phyloP scores from a whole-genome alignment of 1,284 basidiomycete genomes.

The Microbotryomycetes sp. region DNA sequence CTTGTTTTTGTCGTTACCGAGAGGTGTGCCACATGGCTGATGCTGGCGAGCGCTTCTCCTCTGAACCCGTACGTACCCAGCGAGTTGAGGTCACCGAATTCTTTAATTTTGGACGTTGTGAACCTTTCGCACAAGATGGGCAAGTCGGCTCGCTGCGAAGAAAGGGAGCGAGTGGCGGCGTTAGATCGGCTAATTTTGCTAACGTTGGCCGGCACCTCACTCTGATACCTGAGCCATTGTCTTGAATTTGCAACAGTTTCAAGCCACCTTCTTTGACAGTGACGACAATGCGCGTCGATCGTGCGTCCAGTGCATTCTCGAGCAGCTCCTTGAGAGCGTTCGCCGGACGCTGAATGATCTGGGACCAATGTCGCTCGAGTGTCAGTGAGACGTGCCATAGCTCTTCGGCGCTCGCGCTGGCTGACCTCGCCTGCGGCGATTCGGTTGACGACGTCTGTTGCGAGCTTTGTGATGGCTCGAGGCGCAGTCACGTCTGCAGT shows the following conservation, averaged over 20 bases:
- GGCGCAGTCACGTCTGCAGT: not conserved
- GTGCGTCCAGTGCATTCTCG: slow-evolving; percentile 91
- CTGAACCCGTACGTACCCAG: slow-evolving; percentile 93
- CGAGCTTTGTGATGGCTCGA: slow-evolving; percentile 43
- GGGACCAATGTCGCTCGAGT: no score
- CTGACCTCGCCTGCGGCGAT: slow-evolving; percentile 56
- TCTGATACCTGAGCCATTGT: slow-evolving; percentile 90
- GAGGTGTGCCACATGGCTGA: slow-evolving; percentile 88
- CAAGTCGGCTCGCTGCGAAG: slow-evolving; percentile 60
- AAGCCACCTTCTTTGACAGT: slow-evolving; percentile 92
- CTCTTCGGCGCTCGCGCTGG: not conserved
- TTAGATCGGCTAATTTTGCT: not conserved
- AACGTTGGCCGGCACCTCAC: slow-evolving; percentile 45
- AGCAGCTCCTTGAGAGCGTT: slow-evolving; percentile 95
- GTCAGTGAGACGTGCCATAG: not conserved
- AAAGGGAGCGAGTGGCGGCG: not conserved
- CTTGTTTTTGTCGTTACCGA: slow-evolving; percentile 83
- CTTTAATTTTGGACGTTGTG: slow-evolving; percentile 86
- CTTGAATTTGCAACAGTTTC: slow-evolving; percentile 91
- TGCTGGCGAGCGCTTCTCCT: slow-evolving; percentile 93
- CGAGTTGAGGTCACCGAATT: slow-evolving; percentile 77
- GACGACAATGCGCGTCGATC: slow-evolving; percentile 76
- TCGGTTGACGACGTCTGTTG: slow-evolving; percentile 51
- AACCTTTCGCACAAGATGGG: slow-evolving; percentile 89
- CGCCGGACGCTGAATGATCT: slow-evolving; percentile 94